Base-by-base conservation (phyloP, 1,284 basidiomycete species). In the Rhodotorula sp. region DNA sequence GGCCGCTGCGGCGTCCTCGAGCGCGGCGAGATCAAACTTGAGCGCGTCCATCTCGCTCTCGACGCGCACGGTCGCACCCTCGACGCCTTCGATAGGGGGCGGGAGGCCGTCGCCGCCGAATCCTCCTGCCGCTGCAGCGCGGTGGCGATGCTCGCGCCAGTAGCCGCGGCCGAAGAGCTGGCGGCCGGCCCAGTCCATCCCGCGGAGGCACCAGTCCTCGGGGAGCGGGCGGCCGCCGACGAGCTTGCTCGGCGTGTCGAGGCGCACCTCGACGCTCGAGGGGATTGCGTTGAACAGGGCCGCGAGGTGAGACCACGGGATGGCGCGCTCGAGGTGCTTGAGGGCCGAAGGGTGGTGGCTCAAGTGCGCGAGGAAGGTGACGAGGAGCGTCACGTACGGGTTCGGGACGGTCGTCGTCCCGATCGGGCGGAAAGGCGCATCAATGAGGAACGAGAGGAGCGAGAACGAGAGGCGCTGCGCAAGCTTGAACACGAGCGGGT, bases 191-290 rank as follows among this genome's bases (percentile, higher is more conserved):
- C 96, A 99, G 74, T 93, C 91, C 88, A 95, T 91, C 7, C 97
- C 97, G 46, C 95, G 87, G 72, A 98, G 82, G 77, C 91, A 92
- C 93, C 94, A 97, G 80, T 99, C 97, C 81, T 99, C 97, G 0
- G 91, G 88, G 4, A 99, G 83, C 0, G 93, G 91, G 19, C 86
- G 83, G 2, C 70, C 70, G 13, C 86, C 77, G 21, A 82, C 80
- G 13, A 85, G 79, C 61, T 83, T 82, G 21, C 78, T 77, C 17
- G 78, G 74, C 85, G 68, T 84, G 62, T 86, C 85, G 67, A 87
- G 84, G 3, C 88, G 88, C 14, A 90, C 84, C 12, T 84, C 86
- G 21, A 87, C 56, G 10, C 78, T 81, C 58, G 74, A 64, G 2
- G 79, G 77, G 52, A 80, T 69, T 4, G 73, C 59, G 70, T 83